Conservation (phyloP, 2,329 filamentous ascomycete genomes). For the Cryphonectria parasitica region DNA sequence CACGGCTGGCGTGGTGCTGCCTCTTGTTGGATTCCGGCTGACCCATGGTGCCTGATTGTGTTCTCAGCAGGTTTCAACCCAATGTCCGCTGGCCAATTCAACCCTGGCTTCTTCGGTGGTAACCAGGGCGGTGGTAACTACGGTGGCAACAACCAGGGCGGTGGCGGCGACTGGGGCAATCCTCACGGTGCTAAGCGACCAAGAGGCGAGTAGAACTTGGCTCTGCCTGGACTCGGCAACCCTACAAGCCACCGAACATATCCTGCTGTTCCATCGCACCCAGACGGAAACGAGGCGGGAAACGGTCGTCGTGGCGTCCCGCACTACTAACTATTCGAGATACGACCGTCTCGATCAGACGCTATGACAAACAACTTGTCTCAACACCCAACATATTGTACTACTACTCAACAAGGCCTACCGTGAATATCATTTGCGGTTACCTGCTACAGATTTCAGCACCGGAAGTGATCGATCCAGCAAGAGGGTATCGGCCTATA, state of each 20-base stretch:
- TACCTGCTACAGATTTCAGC: neutral
- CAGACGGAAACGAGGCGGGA: no score
- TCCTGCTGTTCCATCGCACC: neutral
- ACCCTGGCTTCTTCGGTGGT: constrained; percentile 71
- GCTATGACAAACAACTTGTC: neutral
- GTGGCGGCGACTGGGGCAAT: constrained; percentile 70
- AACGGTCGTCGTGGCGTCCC: neutral
- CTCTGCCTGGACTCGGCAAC: neutral
- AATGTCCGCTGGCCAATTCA: constrained; percentile 69
- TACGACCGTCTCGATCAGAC: neutral
- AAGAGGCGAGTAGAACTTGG: constrained; percentile 62
- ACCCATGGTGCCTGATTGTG: constrained; percentile 22
- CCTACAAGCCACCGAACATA: neutral
- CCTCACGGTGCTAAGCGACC: constrained; percentile 81
- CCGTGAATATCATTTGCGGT: neutral
- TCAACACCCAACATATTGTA: neutral
- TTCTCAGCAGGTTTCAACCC: constrained; percentile 63
- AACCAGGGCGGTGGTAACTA: constrained; percentile 59
- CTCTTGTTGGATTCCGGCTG: constrained; percentile 29
- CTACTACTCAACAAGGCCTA: neutral
- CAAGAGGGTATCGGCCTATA: neutral
- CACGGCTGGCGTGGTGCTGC: neutral
- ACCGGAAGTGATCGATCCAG: neutral
- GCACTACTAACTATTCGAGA: neutral
- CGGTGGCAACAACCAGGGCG: constrained; percentile 64